Conservation (phyloP, 192 early-diverging fungal species). For the Coemansia sp. region DNA sequence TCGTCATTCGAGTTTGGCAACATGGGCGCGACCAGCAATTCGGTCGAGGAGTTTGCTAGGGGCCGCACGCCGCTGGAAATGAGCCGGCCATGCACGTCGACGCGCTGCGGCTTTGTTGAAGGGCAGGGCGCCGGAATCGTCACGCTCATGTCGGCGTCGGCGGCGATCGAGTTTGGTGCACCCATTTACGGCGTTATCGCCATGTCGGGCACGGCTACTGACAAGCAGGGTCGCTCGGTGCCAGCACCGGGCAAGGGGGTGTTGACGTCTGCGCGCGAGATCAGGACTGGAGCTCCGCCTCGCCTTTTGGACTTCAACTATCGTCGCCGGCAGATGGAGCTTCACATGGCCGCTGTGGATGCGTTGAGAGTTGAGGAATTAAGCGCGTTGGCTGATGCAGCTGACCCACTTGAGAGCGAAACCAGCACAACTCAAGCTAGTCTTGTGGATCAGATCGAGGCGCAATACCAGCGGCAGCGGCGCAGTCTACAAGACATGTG, state of each 20-base stretch:
- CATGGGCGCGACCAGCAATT: constrained; percentile 93
- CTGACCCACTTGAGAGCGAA: not conserved
- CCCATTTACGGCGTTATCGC: constrained; percentile 93
- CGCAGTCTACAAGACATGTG: constrained; percentile 70
- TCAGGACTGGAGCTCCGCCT: constrained; percentile 53
- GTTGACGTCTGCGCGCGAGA: constrained; percentile 85
- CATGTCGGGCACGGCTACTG: constrained; percentile 84
- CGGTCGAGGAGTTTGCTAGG: constrained; percentile 76
- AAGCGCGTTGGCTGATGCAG: not conserved
- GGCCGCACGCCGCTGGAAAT: constrained; percentile 89
- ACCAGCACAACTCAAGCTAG: not conserved
- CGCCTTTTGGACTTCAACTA: constrained; percentile 77
- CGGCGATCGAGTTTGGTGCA: constrained; percentile 90
- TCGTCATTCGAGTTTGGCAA: constrained; percentile 89
- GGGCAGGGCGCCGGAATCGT: constrained; percentile 86
- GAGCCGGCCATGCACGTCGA: constrained; percentile 86
- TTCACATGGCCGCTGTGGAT: constrained; percentile 7
- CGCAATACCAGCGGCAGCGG: constrained; percentile 64
- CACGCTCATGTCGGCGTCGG: constrained; percentile 84
- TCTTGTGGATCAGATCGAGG: constrained; percentile 57
- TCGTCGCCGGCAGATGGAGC: constrained; percentile 70
- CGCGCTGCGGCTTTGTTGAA: constrained; percentile 93
- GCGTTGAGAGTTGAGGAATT: constrained; percentile 6
- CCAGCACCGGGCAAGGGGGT: constrained; percentile 96
- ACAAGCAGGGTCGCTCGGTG: constrained; percentile 92